phyloP scores from a whole-genome alignment of 2,329 filamentous ascomycete species.

The Aspergillus arachidicola region DNA sequence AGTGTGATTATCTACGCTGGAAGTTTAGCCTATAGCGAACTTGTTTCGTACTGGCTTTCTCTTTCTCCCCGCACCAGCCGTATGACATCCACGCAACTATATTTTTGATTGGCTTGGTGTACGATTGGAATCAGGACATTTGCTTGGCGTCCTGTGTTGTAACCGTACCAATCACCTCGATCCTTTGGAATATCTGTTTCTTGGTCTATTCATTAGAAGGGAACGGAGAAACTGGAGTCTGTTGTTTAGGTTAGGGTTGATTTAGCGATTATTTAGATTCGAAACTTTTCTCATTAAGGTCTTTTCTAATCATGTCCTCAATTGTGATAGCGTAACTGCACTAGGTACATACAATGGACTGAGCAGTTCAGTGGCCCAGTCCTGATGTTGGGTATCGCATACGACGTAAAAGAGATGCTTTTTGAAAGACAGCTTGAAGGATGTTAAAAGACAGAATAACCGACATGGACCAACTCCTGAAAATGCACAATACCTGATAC shows the following conservation, averaged over 20 bases:
- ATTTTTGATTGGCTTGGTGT: constrained; percentile 6
- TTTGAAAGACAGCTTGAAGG: constrained; percentile 7
- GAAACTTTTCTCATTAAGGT: constrained; percentile 2
- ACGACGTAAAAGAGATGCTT: constrained; percentile 5
- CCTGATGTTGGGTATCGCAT: constrained; percentile 22
- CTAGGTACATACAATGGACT: constrained; percentile 8
- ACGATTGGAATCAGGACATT: constrained; percentile 4
- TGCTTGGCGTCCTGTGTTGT: neutral
- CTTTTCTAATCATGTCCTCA: neutral
- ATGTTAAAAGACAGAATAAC: constrained; percentile 7
- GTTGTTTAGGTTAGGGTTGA: constrained; percentile 8
- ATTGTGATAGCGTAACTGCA: constrained; percentile 4
- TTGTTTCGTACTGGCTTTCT: neutral
- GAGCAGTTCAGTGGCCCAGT: neutral
- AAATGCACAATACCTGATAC: constrained; percentile 18
- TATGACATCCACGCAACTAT: neutral
- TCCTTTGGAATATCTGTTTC: neutral
- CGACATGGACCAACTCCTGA: constrained; percentile 19
- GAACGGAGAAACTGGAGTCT: constrained; percentile 17
- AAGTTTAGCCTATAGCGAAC: neutral
- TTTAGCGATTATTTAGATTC: constrained; percentile 3
- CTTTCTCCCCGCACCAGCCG: neutral
- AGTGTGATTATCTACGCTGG: neutral
- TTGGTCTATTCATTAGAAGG: constrained; percentile 16
- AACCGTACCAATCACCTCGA: neutral